phyloP scores from a whole-genome alignment of 192 early-diverging fungal species.

The Dispira simplex region DNA sequence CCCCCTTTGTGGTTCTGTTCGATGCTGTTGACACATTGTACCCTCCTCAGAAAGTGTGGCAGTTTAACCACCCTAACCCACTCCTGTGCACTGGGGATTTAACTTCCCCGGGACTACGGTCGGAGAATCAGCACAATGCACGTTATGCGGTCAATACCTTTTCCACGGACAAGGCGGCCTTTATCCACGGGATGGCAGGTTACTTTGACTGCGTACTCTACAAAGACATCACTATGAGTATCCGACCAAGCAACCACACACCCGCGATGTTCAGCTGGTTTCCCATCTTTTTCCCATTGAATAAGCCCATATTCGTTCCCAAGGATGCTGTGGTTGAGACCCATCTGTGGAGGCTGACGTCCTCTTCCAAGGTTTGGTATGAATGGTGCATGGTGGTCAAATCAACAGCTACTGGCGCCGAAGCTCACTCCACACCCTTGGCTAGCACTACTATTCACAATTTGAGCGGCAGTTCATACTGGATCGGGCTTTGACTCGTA shows the following conservation, averaged over 20 bases:
- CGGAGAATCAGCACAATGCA: constrained; percentile 52
- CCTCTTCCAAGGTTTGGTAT: constrained; percentile 83
- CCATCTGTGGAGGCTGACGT: constrained; percentile 77
- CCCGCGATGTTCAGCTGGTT: constrained; percentile 98
- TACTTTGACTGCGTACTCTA: constrained; percentile 94
- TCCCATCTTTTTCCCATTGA: constrained; percentile 88
- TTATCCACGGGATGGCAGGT: constrained; percentile 88
- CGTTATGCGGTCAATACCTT: constrained; percentile 44
- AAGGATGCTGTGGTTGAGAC: constrained; percentile 39
- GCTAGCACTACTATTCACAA: constrained; percentile 45
- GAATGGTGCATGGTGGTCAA: constrained; percentile 55
- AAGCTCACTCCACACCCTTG: constrained; percentile 18
- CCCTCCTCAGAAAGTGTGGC: constrained; percentile 59
- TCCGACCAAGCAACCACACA: constrained; percentile 73
- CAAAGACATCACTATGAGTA: constrained; percentile 62
- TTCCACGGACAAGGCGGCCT: constrained; percentile 27
- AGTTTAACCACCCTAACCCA: constrained; percentile 61
- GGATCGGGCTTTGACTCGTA: constrained; percentile 53
- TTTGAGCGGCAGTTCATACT: constrained; percentile 45
- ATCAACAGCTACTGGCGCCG: constrained; percentile 13
- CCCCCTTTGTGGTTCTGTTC: constrained; percentile 97
- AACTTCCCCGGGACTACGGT: neutral
- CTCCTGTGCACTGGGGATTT: neutral
- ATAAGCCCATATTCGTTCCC: constrained; percentile 55
- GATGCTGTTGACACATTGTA: constrained; percentile 52